Conservation (phyloP, 2,329 filamentous ascomycete genomes). For the Teratosphaeria gauchensis region DNA sequence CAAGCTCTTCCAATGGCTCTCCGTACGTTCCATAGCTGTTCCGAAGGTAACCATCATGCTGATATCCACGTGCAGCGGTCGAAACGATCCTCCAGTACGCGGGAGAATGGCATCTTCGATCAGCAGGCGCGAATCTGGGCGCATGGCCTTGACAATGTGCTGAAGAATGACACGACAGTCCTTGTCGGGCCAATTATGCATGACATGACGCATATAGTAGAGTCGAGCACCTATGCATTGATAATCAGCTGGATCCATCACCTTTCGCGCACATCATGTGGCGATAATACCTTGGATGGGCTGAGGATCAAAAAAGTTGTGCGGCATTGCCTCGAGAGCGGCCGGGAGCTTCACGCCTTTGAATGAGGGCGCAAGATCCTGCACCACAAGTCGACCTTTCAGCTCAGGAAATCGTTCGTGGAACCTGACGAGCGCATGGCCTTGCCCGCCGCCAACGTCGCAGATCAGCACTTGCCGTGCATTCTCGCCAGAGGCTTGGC, state of each 20-base stretch:
- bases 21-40: slow-evolving; percentile 6
- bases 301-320: slow-evolving; percentile 11
- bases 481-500: not conserved
- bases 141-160: slow-evolving; percentile 9
- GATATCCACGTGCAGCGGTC: not conserved
- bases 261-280: not conserved
- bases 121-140: slow-evolving; percentile 9
- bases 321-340: slow-evolving; percentile 3
- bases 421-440: slow-evolving; percentile 6
- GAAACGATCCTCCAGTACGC: not conserved
- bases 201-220: slow-evolving; percentile 9
- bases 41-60: slow-evolving; percentile 6
- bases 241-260: not conserved
- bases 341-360: not conserved
- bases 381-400: slow-evolving; percentile 6
- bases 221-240: slow-evolving; percentile 11
- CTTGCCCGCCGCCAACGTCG: slow-evolving; percentile 10
- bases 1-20: slow-evolving; percentile 6
- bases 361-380: slow-evolving; percentile 10
- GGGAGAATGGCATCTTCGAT: slow-evolving; percentile 14
- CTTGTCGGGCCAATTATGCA: slow-evolving; percentile 13
- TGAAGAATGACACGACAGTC: slow-evolving; percentile 9
- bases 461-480: slow-evolving; percentile 6
- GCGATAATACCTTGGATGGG: slow-evolving; percentile 6
- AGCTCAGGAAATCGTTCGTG: slow-evolving; percentile 3